Evolutionary conservation across 2,329 filamentous ascomycete species (phyloP), one percentile per base, ranked within the genome.

Genomic region (Basipetospora chlamydospora): DNA sequence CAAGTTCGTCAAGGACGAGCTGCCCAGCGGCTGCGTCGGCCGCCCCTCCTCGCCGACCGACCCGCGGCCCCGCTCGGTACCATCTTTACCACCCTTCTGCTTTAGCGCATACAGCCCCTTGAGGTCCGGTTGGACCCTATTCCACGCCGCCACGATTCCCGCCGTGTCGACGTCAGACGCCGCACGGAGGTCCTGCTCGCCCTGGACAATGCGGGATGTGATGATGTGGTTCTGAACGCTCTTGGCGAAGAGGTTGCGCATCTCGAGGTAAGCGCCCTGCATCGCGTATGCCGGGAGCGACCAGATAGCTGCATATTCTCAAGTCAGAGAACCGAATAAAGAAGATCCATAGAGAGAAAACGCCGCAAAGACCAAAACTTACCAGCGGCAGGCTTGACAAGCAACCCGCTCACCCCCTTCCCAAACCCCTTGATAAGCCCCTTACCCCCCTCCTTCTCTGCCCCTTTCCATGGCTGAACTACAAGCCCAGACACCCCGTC

Each of bases 361-460:
- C n/a, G n/a, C n/a, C n/a, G n/a, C n/a, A n/a, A n/a, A n/a, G n/a
- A 33, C 25, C 9, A 1, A 13, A 37, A 56, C 68, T 56, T 55
- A 76, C 76, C 84, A 41, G 82, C 83, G 39, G 77, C 72, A n/a
- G 85, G 81, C 51, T 93, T 93, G 15, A 90, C 59, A 1, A 90
- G 64, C 2, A 92, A 53, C 1, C 87, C 87, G 4, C 83, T 84
- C 26, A 93, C 70, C 1, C 85, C 87, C 50, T 84, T 90, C 1
- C 80, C 85, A 30, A 93, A 64, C 0, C 83, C 83, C 53, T 87
- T 88, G 10, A 86, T 49, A 6, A 87, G 64, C 1, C 87, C 87
- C 3, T 44, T 47, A 1, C 56, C 54, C 1, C 64, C 63, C 28
- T 64, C 61, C 41, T 62, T 64, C 38, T 61, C 56, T 0, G 63